phyloP scores from a whole-genome alignment of 805 yeast genomes.

The Ogataea chonburiensis region DNA sequence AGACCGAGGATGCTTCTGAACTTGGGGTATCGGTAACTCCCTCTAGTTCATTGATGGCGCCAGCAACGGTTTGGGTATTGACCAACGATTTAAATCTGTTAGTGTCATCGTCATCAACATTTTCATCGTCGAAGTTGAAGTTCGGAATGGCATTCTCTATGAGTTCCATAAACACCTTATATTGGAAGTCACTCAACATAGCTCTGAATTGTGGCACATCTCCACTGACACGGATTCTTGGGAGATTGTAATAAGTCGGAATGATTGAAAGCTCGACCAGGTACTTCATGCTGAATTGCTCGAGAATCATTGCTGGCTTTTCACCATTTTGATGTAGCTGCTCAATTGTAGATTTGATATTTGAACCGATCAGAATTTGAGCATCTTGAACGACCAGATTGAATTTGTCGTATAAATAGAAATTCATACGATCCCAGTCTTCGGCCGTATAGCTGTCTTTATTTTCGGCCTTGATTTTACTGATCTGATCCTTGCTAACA shows the following conservation, averaged over 20 bases:
- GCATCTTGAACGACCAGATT: conserved; percentile 77
- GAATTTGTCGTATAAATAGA: conserved; percentile 88
- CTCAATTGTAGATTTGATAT: conserved; percentile 71
- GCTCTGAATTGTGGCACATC: conserved; percentile 71
- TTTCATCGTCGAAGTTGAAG: conserved; percentile 29
- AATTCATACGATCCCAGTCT: conserved; percentile 75
- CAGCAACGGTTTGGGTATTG: conserved; percentile 16
- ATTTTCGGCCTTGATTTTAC: conserved; percentile 63
- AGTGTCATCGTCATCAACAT: conserved; percentile 12
- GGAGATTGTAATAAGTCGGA: conserved; percentile 72
- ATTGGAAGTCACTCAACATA: conserved; percentile 83
- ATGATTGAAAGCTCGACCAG: conserved; percentile 79
- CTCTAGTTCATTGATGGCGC: conserved; percentile 16
- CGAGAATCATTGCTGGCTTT: conserved; percentile 64
- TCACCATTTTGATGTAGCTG: conserved; percentile 54
- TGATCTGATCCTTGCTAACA: conserved; percentile 65
- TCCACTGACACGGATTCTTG: conserved; percentile 73
- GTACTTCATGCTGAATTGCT: conserved; percentile 71
- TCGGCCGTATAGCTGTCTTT: conserved; percentile 51
- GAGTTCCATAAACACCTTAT: conserved; percentile 79
- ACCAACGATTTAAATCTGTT: conserved; percentile 27
- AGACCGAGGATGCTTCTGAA: conserved; percentile 13
- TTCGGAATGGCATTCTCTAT: conserved; percentile 68
- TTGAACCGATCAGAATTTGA: conserved; percentile 83
- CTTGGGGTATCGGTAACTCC: conserved; percentile 16